Conservation (phyloP, 768 basidiomycete species). For the Suillus americanus region DNA sequence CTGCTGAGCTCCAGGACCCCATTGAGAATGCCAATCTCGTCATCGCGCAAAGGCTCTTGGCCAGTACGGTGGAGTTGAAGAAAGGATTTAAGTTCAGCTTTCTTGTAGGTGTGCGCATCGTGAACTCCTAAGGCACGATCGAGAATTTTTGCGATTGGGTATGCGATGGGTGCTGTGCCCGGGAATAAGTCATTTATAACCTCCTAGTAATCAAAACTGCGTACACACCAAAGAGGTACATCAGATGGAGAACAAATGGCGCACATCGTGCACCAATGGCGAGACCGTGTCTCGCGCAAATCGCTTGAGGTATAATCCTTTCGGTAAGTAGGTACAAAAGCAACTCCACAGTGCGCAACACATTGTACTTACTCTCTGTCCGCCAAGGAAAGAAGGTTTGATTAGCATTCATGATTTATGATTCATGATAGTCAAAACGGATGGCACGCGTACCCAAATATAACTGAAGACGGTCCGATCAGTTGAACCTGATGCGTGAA, state of each 20-base stretch:
- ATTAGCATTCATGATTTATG: not conserved
- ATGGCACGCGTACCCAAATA: constrained; percentile 65
- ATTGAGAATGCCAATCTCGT: constrained; percentile 79
- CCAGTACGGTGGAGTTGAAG: constrained; percentile 77
- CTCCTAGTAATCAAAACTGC: constrained; percentile 9
- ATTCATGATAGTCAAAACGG: not conserved
- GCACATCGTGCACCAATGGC: constrained; percentile 77
- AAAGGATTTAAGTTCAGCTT: constrained; percentile 77
- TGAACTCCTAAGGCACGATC: constrained; percentile 77
- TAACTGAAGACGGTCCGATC: constrained; percentile 45
- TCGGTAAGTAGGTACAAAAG: not conserved
- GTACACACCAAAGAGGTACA: constrained; percentile 54
- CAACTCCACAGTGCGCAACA: too few relatives aligned
- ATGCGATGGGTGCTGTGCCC: constrained; percentile 69
- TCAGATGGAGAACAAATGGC: constrained; percentile 68
- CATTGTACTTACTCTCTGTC: not conserved
- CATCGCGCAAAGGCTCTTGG: constrained; percentile 72
- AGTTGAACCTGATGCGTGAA: constrained; percentile 4
- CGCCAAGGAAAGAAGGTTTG: not conserved
- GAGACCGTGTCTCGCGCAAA: constrained; percentile 77
- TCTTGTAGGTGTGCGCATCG: constrained; percentile 76
- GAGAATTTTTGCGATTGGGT: constrained; percentile 66
- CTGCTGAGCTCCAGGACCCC: constrained; percentile 76
- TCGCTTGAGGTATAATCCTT: constrained; percentile 71
- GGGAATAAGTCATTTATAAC: not conserved